These are phyloP conservation scores for Aspergillus puulaauensis DNA, from an alignment of 2,329 filamentous ascomycete genomes.

Conservation along the genomic window DNA sequence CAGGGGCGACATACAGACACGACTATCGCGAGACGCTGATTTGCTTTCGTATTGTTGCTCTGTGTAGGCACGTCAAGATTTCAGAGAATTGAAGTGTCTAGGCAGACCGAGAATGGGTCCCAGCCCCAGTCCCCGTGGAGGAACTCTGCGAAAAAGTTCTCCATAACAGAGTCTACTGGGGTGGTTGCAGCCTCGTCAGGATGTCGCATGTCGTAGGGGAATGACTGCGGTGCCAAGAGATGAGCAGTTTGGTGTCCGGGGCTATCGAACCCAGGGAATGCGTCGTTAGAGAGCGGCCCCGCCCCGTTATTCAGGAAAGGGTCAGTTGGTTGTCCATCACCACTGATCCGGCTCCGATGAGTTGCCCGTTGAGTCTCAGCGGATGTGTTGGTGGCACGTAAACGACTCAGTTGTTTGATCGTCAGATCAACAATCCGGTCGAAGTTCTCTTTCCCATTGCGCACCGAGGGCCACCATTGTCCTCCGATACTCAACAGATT, in stretches of 20 bases:
- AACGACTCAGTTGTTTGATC: conserved; percentile 19
- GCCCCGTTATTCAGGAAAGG: neutral
- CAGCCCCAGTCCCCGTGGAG: conserved; percentile 27
- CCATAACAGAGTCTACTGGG: conserved; percentile 22
- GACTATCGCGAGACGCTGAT: too few relatives aligned
- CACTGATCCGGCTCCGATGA: neutral
- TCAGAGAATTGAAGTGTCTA: neutral
- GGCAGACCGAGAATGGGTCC: conserved; percentile 20
- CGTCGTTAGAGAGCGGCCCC: neutral
- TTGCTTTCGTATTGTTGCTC: too few relatives aligned
- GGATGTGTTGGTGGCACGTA: neutral
- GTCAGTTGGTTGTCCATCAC: neutral
- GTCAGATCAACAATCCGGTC: conserved; percentile 30
- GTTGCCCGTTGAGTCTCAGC: neutral
- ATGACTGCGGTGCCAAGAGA: neutral
- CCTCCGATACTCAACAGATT: conserved; percentile 41
- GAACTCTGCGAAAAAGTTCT: conserved; percentile 23
- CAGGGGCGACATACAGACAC: too few relatives aligned
- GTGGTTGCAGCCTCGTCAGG: conserved; percentile 7
- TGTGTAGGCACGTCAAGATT: too few relatives aligned
- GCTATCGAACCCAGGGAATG: neutral
- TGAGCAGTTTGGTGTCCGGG: neutral
- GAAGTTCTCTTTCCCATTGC: conserved; percentile 32
- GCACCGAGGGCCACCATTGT: conserved; percentile 43
- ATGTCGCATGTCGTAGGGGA: neutral